Evolutionary conservation across 1,284 basidiomycete species (phyloP).

Genomic region (Mycena sp.): DNA sequence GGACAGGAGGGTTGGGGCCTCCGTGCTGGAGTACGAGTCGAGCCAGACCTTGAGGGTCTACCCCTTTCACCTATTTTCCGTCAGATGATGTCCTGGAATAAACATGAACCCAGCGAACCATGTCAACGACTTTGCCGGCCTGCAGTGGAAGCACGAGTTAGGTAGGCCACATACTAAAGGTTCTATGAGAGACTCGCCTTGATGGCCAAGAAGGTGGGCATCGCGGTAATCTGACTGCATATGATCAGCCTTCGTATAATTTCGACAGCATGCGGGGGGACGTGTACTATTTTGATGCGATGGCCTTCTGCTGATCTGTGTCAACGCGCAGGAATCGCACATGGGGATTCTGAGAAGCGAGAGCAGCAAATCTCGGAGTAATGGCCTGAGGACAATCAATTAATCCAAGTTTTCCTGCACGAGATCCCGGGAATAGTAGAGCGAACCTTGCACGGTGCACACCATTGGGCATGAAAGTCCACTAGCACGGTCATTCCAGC

Average conservation of each 20-base stretch:
- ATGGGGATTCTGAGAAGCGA: conserved; percentile 34
- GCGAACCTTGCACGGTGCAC: conserved; percentile 36
- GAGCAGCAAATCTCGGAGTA: conserved; percentile 30
- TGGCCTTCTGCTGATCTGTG: conserved; percentile 32
- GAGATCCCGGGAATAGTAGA: not conserved
- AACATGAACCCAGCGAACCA: not conserved
- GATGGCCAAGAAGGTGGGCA: conserved; percentile 37
- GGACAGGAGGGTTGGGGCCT: conserved; percentile 34
- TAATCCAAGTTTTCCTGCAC: no score
- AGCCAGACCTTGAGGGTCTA: conserved; percentile 33
- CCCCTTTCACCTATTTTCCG: conserved; percentile 30
- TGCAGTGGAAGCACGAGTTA: no score
- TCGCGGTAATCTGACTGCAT: conserved; percentile 34
- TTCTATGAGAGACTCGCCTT: no score
- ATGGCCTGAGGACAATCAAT: conserved; percentile 21
- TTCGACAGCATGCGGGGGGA: no score
- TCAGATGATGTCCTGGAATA: not conserved
- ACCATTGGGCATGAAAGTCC: conserved; percentile 39
- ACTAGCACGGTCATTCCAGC: conserved; percentile 34
- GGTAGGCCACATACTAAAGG: no score
- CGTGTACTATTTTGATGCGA: conserved; percentile 33
- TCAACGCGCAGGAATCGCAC: conserved; percentile 37
- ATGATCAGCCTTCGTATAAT: no score
- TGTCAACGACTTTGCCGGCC: conserved; percentile 29
- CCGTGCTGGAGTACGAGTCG: conserved; percentile 28